Evolutionary conservation across 2,329 filamentous ascomycete species (phyloP).

Genomic region (Colletotrichum lentis): DNA sequence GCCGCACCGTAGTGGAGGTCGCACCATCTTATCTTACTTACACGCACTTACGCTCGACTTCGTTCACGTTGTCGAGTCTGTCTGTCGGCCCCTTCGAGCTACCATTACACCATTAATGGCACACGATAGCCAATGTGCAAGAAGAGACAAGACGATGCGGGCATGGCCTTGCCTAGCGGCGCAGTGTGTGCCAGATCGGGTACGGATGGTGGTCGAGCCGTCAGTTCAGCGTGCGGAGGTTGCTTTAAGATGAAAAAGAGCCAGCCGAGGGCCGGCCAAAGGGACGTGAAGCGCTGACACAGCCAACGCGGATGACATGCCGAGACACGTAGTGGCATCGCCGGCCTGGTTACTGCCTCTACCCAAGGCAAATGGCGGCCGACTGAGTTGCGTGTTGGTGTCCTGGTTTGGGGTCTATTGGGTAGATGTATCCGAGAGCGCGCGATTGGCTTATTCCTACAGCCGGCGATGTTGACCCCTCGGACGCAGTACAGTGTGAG

Average conservation of each 20-base stretch:
- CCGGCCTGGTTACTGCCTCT: not conserved
- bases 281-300: not conserved
- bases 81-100: not conserved
- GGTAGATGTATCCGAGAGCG: not conserved
- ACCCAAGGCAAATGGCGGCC: not conserved
- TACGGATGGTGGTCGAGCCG: conserved; percentile 13
- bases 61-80: not conserved
- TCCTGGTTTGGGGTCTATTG: not conserved
- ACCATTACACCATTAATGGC: not conserved
- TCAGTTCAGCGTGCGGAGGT: not conserved
- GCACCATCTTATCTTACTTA: not conserved
- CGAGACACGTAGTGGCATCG: not conserved
- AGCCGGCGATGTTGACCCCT: not conserved
- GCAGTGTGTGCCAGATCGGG: conserved; percentile 7
- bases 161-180: not conserved
- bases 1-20: not conserved
- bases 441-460: not conserved
- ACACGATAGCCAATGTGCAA: not conserved
- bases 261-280: not conserved
- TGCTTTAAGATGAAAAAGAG: conserved; percentile 9
- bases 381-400: not conserved
- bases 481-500: conserved; percentile 10
- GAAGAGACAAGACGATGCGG: not conserved
- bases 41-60: not conserved
- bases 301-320: not conserved